Evolutionary conservation across 1,284 basidiomycete genomes (phyloP), one percentile per base, ranked within the genome.

Genomic region (Cystobasidiaceae sp.): DNA sequence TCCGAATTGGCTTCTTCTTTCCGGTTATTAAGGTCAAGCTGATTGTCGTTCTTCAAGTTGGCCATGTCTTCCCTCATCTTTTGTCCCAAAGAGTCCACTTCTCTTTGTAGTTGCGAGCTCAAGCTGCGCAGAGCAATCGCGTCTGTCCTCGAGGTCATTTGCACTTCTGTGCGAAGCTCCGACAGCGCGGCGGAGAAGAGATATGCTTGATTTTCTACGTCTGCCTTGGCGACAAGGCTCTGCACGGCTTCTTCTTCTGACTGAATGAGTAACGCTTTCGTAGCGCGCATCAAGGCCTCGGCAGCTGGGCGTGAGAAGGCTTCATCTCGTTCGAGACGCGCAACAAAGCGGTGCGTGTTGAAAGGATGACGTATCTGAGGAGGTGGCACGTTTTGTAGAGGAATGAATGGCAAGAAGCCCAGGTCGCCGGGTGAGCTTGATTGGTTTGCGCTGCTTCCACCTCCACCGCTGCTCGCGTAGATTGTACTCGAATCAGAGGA

Each of bases 131-230:
- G 82, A 4, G 88, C 82, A 17, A 91, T 84, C 17, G 85, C 87
- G 74, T 96, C 93, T 73, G 91, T 94, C 62, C 89, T 84, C 2
- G 89, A 87, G 62, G 85, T 84, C 69, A 93, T 84, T 8, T 87
- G 86, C 43, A 91, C 83, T 74, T 97, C 94, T 4, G 90, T 88
- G 17, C 92, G 84, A 44, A 97, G 80, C 76, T 98, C 93, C 0
- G 90, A 89, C 27, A 98, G 77, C 0, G 94, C 96, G 9, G 96
- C 94, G 58, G 87, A 85, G 78, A 97, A 97, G 27, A 97, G 81
- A 76, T 99, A 99, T 11, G 92, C 91, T 85, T 94, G 88, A 77
- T 93, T 94, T 76, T 94, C 93, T 58, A 93, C 77, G 75, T 97
- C 93, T 76, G 93, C 89, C 46, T 82, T 81, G 39, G 85, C 86